A percentile compares a stretch with the other conserved stretches of the same genome.
phyloP scores from a whole-genome alignment of 305 asterid species.

The Plantago lanceolata region DNA sequence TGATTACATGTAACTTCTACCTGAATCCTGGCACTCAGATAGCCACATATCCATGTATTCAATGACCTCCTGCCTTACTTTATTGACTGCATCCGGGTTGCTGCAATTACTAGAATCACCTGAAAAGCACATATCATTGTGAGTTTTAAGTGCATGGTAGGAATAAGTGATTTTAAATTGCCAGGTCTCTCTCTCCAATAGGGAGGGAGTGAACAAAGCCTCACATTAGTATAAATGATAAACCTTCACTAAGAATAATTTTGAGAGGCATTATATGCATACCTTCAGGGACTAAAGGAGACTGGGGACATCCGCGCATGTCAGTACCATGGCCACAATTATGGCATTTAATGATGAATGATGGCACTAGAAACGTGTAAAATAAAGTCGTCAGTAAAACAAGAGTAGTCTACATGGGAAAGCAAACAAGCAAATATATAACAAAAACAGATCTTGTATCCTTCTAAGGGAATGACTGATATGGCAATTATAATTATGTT shows the following conservation, averaged over 20 bases:
- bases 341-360: slow-evolving; percentile 68
- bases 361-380: slow-evolving; percentile 65
- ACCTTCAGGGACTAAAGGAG: slow-evolving; percentile 75
- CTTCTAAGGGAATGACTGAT: neutral
- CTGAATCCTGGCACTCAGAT: slow-evolving; percentile 60
- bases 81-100: slow-evolving; percentile 67
- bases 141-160: no score
- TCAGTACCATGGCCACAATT: slow-evolving; percentile 97
- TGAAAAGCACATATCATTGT: slow-evolving; percentile 25
- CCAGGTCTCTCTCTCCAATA: neutral
- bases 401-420: slow-evolving; percentile 4
- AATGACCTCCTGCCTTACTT: slow-evolving; percentile 65
- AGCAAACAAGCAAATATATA: neutral
- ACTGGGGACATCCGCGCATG: slow-evolving; percentile 93
- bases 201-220: neutral
- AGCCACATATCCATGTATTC: slow-evolving; percentile 73
- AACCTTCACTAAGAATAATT: slow-evolving; percentile 5
- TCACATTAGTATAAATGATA: neutral
- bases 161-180: no score
- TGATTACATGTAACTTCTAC: slow-evolving; percentile 51
- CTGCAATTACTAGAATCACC: slow-evolving; percentile 73
- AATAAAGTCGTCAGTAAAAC: slow-evolving; percentile 23
- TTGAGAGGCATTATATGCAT: slow-evolving; percentile 19
- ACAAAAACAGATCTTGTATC: neutral
- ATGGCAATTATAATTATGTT: neutral